A percentile compares a stretch with the other conserved stretches of the same genome.
Evolutionary conservation across 192 early-diverging fungal genomes (phyloP).

Genomic region (Backusella parvicylindrica): DNA sequence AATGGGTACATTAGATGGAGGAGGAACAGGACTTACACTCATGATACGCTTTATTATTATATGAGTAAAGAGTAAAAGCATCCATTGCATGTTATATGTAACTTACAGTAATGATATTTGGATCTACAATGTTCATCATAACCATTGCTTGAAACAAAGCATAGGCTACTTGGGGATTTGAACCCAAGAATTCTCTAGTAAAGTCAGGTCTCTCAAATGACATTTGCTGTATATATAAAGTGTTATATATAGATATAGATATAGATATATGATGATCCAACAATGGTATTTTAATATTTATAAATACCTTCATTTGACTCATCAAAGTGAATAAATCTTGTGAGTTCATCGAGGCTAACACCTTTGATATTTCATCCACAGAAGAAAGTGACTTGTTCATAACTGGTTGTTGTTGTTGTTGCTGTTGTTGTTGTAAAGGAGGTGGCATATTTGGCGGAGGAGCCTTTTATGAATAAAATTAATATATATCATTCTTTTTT

Average conservation of each 20-base stretch:
- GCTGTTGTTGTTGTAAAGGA: slow-evolving; percentile 10
- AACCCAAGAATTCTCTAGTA: slow-evolving; percentile 59
- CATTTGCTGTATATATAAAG: slow-evolving; percentile 37
- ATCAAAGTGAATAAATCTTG: slow-evolving; percentile 62
- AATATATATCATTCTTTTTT: neutral
- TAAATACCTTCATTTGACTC: slow-evolving; percentile 60
- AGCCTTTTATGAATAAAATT: neutral
- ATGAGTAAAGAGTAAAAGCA: neutral
- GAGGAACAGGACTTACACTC: slow-evolving; percentile 5
- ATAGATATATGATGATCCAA: neutral
- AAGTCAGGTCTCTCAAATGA: slow-evolving; percentile 60
- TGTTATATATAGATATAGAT: neutral
- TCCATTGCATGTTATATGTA: neutral
- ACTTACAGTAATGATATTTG: slow-evolving; percentile 51
- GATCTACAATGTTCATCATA: slow-evolving; percentile 77
- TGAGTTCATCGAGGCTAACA: slow-evolving; percentile 51
- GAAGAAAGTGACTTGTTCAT: slow-evolving; percentile 5
- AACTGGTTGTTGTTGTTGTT: slow-evolving; percentile 9
- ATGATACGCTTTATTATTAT: slow-evolving; percentile 14
- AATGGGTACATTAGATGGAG: neutral
- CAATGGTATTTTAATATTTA: too few relatives aligned
- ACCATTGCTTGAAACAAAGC: slow-evolving; percentile 81
- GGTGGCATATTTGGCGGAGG: slow-evolving; percentile 1
- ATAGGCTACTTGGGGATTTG: slow-evolving; percentile 83
- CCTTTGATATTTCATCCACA: slow-evolving; percentile 52